These are phyloP conservation scores for Carallia pectinifolia DNA, from an alignment of 345 rosid genomes.

Conservation along the genomic window DNA sequence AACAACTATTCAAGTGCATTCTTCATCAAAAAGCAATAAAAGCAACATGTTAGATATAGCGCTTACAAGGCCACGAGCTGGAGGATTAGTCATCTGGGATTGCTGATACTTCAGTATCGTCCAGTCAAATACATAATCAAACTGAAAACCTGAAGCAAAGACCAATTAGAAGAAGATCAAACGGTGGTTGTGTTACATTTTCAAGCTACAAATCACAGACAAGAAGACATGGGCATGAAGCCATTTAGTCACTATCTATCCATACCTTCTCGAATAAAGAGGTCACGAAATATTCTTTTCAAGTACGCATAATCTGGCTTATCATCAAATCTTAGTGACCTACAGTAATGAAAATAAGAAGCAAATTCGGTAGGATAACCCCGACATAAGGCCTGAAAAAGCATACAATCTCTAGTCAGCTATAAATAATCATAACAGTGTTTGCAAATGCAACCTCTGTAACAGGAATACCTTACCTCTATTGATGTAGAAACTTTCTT, in stretches of 20 bases:
- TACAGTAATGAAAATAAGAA: conserved; percentile 87
- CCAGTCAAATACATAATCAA: conserved; percentile 96
- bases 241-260: background rate
- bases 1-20: conserved; percentile 9
- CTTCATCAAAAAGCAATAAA: conserved; percentile 7
- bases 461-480: conserved; percentile 49
- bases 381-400: conserved; percentile 67
- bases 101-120: conserved; percentile 92
- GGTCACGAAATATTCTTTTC: conserved; percentile 86
- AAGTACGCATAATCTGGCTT: conserved; percentile 89
- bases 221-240: background rate
- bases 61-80: conserved; percentile 63
- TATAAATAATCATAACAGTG: background rate
- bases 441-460: conserved; percentile 4
- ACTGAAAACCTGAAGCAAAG: conserved; percentile 65
- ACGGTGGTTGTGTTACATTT: background rate
- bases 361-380: conserved; percentile 93
- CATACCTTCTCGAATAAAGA: conserved; percentile 89
- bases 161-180: background rate
- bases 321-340: conserved; percentile 83
- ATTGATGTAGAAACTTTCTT: conserved; percentile 86
- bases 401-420: conserved; percentile 13
- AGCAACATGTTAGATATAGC: background rate
- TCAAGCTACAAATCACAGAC: background rate
- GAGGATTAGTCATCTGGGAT: conserved; percentile 70